phyloP scores from a whole-genome alignment of 2,329 filamentous ascomycete species.

The Cladophialophora chaetospira region DNA sequence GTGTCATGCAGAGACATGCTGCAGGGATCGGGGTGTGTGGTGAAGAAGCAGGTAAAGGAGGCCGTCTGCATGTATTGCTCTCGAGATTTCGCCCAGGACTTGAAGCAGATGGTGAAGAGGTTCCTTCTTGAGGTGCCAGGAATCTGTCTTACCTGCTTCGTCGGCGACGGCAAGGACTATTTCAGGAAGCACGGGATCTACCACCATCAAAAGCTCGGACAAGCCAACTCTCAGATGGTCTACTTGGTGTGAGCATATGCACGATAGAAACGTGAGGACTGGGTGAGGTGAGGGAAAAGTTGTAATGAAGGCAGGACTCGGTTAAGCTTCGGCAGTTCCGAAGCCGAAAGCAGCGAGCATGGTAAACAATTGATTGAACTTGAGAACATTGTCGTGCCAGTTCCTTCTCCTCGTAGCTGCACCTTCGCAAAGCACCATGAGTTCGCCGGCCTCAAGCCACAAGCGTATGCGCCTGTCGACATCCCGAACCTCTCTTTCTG shows the following conservation, averaged over 20 bases:
- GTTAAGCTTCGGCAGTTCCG: not conserved
- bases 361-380: not conserved
- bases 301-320: not conserved
- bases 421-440: slow-evolving; percentile 19
- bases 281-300: too few relatives aligned
- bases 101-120: not conserved
- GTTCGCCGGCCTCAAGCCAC: slow-evolving; percentile 27
- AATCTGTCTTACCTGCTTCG: slow-evolving; percentile 1
- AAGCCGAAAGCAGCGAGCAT: slow-evolving; percentile 4
- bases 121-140: not conserved
- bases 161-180: not conserved
- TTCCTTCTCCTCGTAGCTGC: not conserved
- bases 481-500: slow-evolving; percentile 29
- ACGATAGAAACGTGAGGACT: not conserved
- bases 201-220: too few relatives aligned
- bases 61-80: not conserved
- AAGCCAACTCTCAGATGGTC: too few relatives aligned
- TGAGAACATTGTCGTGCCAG: too few relatives aligned
- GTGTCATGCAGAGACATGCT: too few relatives aligned
- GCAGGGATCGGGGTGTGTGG: too few relatives aligned
- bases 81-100: not conserved
- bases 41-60: not conserved
- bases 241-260: too few relatives aligned
- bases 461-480: slow-evolving; percentile 31
- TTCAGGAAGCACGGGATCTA: not conserved